Evolutionary conservation across 2,329 filamentous ascomycete genomes (phyloP), one percentile per base, ranked within the genome.

Genomic region (Arthrobotrys sphaeroides): DNA sequence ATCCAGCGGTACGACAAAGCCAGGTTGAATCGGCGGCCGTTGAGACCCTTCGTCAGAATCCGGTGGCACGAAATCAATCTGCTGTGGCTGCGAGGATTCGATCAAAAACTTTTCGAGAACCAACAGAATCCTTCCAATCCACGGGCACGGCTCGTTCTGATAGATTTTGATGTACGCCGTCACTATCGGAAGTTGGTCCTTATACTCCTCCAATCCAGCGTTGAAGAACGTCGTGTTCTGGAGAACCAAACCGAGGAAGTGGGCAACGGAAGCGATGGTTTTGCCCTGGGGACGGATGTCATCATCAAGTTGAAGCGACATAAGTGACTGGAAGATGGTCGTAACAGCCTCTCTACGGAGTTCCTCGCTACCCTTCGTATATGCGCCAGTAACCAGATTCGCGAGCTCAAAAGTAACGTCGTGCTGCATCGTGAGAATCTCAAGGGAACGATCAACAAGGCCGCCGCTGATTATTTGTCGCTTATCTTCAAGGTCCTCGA

Each of bases 101-200:
- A 91, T 90, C n/a, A 99, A 85, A 31, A 98, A 85, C 62, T 91
- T 91, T 84, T 99, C 95, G 55, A 98, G 86, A 57, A 99, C 91
- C 13, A 98, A 86, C 33, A 99, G 85, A 31, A 98, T 89, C 80
- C 95, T 94, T 10, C 93, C 91, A 77, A 98, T 90, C 93, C 94
- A 99, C 0, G 93, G 91, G 3, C 93, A 91, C n/a, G 93, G 85
- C 72, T 95, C 91, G 55, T 96, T 92, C 0, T 87, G 84, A 2
- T 90, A 86, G 67, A 90, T 88, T 79, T 91, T 90, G 78, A 99
- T 87, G 82, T 97, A 97, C 1, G 85, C 86, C 26, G 97, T 86
- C 77, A 97, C 88, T 38, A 89, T 89, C 7, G 86, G 85, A 42
- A 97, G 90, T 80, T 90, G 92, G 16, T 92, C 89, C 80, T 90